Percentiles rank a stretch among this genome's conserved stretches.
These are phyloP conservation scores for Rhizopogon vinicolor DNA, from an alignment of 768 basidiomycete species.

Conservation along the genomic window DNA sequence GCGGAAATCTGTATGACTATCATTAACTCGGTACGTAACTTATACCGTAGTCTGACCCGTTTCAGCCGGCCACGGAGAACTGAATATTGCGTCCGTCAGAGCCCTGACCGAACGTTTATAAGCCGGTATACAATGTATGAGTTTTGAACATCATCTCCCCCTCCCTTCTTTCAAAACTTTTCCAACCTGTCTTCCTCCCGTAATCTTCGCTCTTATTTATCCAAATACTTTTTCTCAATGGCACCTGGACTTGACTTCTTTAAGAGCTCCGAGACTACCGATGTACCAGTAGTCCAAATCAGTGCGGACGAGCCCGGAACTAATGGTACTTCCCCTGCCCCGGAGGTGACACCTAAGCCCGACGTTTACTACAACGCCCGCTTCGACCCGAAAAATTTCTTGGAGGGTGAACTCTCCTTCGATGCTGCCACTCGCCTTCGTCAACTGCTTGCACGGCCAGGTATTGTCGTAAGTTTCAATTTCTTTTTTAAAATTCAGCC, in stretches of 20 bases:
- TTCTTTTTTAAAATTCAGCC: neutral
- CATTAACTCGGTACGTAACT: constrained; percentile 18
- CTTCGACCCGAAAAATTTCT: constrained; percentile 62
- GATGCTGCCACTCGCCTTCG: constrained; percentile 71
- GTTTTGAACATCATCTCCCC: constrained; percentile 8
- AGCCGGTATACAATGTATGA: constrained; percentile 1
- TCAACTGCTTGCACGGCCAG: constrained; percentile 64
- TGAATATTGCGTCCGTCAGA: constrained; percentile 7
- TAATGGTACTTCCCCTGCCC: constrained; percentile 2
- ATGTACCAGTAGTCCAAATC: neutral
- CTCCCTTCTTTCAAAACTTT: constrained; percentile 14
- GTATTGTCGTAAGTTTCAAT: constrained; percentile 59
- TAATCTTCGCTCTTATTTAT: constrained; percentile 2
- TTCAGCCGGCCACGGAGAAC: constrained; percentile 7
- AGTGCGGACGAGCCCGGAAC: constrained; percentile 6
- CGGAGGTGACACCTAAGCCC: constrained; percentile 8
- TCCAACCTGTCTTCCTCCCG: constrained; percentile 1
- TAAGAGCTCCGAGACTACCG: constrained; percentile 11
- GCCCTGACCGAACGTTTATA: constrained; percentile 13
- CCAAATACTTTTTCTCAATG: constrained; percentile 14
- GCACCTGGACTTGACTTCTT: constrained; percentile 29
- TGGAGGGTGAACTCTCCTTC: constrained; percentile 62
- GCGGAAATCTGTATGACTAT: neutral
- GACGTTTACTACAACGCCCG: constrained; percentile 60
- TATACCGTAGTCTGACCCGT: constrained; percentile 14